These are phyloP conservation scores for Polyporus tsugae DNA, from an alignment of 1,284 basidiomycete species.

Conservation along the genomic window DNA sequence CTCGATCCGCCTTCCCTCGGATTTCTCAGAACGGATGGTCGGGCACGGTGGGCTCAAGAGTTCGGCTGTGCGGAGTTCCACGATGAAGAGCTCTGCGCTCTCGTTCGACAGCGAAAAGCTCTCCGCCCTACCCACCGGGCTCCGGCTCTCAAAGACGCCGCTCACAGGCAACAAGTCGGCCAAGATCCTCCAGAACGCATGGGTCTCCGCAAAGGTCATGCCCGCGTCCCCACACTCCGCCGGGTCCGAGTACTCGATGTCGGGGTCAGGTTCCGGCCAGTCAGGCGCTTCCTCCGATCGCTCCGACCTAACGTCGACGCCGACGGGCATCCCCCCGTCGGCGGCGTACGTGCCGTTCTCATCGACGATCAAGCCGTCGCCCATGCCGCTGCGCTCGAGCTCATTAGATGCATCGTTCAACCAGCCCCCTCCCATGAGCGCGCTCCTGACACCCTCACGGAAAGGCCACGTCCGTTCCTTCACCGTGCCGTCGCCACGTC, in stretches of 20 bases:
- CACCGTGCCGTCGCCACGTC: slow-evolving; percentile 21
- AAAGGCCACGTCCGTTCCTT: slow-evolving; percentile 18
- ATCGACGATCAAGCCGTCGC: slow-evolving; percentile 33
- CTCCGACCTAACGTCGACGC: slow-evolving; percentile 34
- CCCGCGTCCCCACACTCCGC: slow-evolving; percentile 31
- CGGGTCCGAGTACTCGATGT: slow-evolving; percentile 22
- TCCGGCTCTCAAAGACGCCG: slow-evolving; percentile 25
- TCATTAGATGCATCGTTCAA: slow-evolving; percentile 30
- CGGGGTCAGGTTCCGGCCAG: slow-evolving; percentile 9
- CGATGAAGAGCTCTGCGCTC: slow-evolving; percentile 21
- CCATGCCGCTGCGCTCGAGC: slow-evolving; percentile 29
- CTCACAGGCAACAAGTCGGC: slow-evolving; percentile 31
- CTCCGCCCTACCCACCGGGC: slow-evolving; percentile 10
- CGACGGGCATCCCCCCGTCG: slow-evolving; percentile 30
- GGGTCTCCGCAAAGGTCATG: slow-evolving; percentile 32
- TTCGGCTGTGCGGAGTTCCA: slow-evolving; percentile 18
- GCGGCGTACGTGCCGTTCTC: slow-evolving; percentile 33
- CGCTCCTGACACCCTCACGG: slow-evolving; percentile 24
- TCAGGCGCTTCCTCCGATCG: slow-evolving; percentile 12
- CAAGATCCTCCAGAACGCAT: slow-evolving; percentile 31
- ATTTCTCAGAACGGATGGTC: slow-evolving; percentile 32
- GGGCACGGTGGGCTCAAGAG: slow-evolving; percentile 21
- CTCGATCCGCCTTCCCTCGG: slow-evolving; percentile 28
- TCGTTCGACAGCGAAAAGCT: slow-evolving; percentile 26
- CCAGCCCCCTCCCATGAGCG: slow-evolving; percentile 25